Evolutionary conservation across 192 early-diverging fungal genomes (phyloP), one percentile per base, ranked within the genome.

Genomic region (Entrophospora sp.): DNA sequence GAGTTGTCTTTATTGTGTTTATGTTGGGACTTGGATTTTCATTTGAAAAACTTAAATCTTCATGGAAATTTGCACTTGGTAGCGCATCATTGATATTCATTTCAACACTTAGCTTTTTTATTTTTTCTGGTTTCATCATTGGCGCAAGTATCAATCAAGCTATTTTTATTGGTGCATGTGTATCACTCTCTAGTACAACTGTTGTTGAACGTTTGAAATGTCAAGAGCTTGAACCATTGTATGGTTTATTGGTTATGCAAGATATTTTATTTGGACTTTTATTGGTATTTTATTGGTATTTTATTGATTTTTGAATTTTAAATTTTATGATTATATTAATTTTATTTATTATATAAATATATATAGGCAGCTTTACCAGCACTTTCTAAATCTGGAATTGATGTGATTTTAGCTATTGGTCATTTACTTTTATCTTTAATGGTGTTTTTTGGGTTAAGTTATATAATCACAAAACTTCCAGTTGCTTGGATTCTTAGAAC

Each of bases 11-110:
- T 25, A 82, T 84, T 16, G 73, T 84, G 5, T 84, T 84, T 62
- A 74, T 84, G 5, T 65, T 84, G 5, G 83, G 83, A 0, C 57
- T 84, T 10, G 83, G 85, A 56, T 84, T 83, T 58, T 82, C 76
- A 31, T 36, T 81, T n/a, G 70, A 73, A 12, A 84, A 84, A 55
- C 18, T 84, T 12, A 57, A 69, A 42, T 63, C 74, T 35, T 80
- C 83, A 51, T 83, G 78, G 78, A 38, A 60, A 34, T 42, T 84
- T 1, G 66, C 78, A 4, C 37, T 84, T 2, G 61, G 79, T 28
- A 83, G 83, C 14, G 74, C 77, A 12, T 31, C 69, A 9, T 35
- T 76, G 5, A 71, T 83, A 25, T 53, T 84, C 1, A 44, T 78
- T 6, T 53, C 75, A 30, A 79, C 79, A 3, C 64, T 78, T 2